Conservation (phyloP, 2,329 filamentous ascomycete species). For the Epichloe gansuensis region DNA sequence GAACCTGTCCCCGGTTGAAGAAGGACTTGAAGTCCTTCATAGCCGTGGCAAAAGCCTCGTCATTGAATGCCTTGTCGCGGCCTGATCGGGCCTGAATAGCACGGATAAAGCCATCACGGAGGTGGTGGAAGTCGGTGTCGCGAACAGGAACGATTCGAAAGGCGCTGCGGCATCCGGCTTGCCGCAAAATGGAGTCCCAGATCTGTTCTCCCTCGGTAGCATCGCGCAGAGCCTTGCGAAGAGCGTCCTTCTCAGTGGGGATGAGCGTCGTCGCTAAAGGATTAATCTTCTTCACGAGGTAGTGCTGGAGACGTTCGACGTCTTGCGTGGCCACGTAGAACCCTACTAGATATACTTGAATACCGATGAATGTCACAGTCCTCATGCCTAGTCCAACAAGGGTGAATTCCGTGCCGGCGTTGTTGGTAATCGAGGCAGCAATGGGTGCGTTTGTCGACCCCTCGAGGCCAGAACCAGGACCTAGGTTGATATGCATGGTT, state of each 20-base stretch:
- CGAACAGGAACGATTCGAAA: conserved; percentile 81
- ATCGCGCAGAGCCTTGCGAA: conserved; percentile 59
- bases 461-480: conserved; percentile 11
- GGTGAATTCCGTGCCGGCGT: conserved; percentile 58
- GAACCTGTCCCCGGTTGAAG: conserved; percentile 70
- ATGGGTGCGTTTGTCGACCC: conserved; percentile 16
- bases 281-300: conserved; percentile 64
- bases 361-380: conserved; percentile 76
- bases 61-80: conserved; percentile 41
- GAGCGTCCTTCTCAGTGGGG: conserved; percentile 61
- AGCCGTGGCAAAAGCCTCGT: conserved; percentile 63
- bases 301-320: conserved; percentile 65
- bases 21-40: conserved; percentile 67
- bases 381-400: conserved; percentile 78
- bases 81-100: conserved; percentile 65
- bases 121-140: conserved; percentile 86
- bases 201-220: conserved; percentile 53
- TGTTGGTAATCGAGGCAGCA: conserved; percentile 24
- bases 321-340: conserved; percentile 80
- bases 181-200: conserved; percentile 59
- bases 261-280: conserved; percentile 72
- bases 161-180: conserved; percentile 57
- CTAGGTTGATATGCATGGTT: conserved; percentile 48
- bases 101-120: conserved; percentile 83
- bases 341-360: conserved; percentile 91